Evolutionary conservation across 1,284 basidiomycete species (phyloP), one percentile per base, ranked within the genome.

Genomic region (Cronartium ribicola): DNA sequence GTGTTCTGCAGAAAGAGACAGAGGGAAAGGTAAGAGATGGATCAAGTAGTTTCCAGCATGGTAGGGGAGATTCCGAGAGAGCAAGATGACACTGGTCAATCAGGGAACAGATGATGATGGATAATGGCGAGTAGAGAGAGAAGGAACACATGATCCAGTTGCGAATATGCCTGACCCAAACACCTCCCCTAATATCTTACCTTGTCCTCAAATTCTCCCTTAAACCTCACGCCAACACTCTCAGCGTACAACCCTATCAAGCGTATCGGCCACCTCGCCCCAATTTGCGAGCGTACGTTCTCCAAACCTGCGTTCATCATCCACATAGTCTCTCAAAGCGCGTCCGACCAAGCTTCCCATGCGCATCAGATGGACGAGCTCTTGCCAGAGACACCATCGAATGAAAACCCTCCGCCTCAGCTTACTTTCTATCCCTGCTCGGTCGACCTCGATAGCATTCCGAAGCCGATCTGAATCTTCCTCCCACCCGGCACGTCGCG

Each of bases 401-500:
- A 79, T 76, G 43, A 76, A 79, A 40, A 70, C 72, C n/a, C 78
- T 60, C 11, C 78, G 39, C 4, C 68, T 51, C 8, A 78, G 55
- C 3, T 76, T 63, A 8, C 36, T 17, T 11, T 77, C 78, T 62
- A 78, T 78, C 17, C 61, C 40, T 1, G 86, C 87, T 79, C 91
- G 89, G 79, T 91, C 90, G 76, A 87, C 88, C 83, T 91, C 90
- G 75, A 92, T 88, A 40, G 84, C 77, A 14, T 84, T 84, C 0
- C 87, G 83, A 20, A 91, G 82, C 78, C 87, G 88, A 76, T 94
- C 92, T 3, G 86, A 89, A 77, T 95, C 91, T 40, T 87, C 87
- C 79, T 90, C 86, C 89, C 89, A 94, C 4, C 88, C 87, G 0
- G 91, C 89, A 80, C 89, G 92, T 80, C 87, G 85, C 0, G 85